Evolutionary conservation across 177 flowering plant species (phyloP), one percentile per base, ranked within the genome.

Genomic region (Vitis hybrid): DNA sequence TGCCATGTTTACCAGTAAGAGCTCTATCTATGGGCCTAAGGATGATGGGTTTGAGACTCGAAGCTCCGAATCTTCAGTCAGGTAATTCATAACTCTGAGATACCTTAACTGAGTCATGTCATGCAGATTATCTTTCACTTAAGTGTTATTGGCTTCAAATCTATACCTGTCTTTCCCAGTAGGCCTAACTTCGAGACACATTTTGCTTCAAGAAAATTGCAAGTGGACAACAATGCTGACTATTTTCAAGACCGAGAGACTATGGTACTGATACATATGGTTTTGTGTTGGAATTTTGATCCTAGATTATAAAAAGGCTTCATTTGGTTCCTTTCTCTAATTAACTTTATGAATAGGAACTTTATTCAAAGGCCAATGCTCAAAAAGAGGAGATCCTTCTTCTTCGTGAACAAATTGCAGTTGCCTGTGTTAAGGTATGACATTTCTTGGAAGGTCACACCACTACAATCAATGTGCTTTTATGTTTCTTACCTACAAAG

Each of bases 351-450:
- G 56, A 59, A 32, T 58, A 73, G 92, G 97, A 96, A 87, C 66
- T 90, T 89, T 62, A 84, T 65, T 82, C 88, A 13, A 82, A 75
- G 69, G 77, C 77, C 32, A 85, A 75, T 60, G 78, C 79, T 12
- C 93, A 89, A 73, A 72, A 85, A 73, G 83, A 84, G 77, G 99
- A 95, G 81, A 90, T 93, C 64, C 76, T 76, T 63, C 56, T 61
- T 75, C 96, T 94, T 35, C 89, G 84, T 2, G 78, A 82, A 70
- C 89, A 89, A 76, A 84, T 92, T 78, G 71, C 91, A 58, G 72
- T 65, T 72, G 88, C 94, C 11, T 83, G 81, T 78, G 51, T 85
- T 57, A 91, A 81, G 89, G 99, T 93, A 81, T 72, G 51, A 13
- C 1, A 24, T 66, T 60, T 64, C 50, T 18, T n/a, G 60, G 8